These are phyloP conservation scores for Penicillium sp. DNA, from an alignment of 2,329 filamentous ascomycete species.

Conservation along the genomic window DNA sequence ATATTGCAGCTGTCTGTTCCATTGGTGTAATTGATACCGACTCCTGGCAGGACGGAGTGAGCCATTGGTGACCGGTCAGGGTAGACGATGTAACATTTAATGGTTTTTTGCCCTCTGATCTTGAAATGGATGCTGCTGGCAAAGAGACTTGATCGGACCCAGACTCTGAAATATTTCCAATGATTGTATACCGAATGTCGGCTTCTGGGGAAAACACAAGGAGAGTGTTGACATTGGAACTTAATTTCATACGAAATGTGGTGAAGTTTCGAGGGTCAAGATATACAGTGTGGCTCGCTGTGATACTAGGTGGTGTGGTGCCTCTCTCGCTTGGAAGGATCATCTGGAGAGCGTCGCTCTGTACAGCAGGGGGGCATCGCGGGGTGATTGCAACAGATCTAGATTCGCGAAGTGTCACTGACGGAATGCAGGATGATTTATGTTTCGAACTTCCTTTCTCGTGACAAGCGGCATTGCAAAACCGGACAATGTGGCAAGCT, in stretches of 20 bases:
- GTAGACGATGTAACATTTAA: not conserved
- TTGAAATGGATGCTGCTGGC: conserved; percentile 1
- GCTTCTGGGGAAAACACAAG: conserved; percentile 27
- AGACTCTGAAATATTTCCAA: conserved; percentile 16
- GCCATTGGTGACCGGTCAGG: conserved; percentile 15
- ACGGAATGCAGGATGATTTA: conserved; percentile 24
- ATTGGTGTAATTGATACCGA: conserved; percentile 17
- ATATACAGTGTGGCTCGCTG: conserved; percentile 25
- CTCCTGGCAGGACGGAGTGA: conserved; percentile 24
- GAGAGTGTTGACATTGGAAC: conserved; percentile 23
- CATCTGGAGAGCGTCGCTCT: conserved; percentile 25
- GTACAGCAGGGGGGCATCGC: conserved; percentile 21
- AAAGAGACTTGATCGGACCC: conserved; percentile 9
- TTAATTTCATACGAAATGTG: conserved; percentile 31
- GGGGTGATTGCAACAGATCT: conserved; percentile 27
- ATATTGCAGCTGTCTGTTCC: conserved; percentile 16
- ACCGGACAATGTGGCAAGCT: conserved; percentile 28
- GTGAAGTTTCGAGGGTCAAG: conserved; percentile 30
- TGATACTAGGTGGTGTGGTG: conserved; percentile 18
- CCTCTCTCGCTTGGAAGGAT: conserved; percentile 19
- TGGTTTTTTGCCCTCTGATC: conserved; percentile 1
- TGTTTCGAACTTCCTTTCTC: conserved; percentile 17
- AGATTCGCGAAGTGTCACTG: conserved; percentile 27
- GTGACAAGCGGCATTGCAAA: conserved; percentile 27
- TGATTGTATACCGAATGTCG: conserved; percentile 23